Conservation (phyloP, 495 filamentous ascomycete species). For the Xylaria scruposa region DNA sequence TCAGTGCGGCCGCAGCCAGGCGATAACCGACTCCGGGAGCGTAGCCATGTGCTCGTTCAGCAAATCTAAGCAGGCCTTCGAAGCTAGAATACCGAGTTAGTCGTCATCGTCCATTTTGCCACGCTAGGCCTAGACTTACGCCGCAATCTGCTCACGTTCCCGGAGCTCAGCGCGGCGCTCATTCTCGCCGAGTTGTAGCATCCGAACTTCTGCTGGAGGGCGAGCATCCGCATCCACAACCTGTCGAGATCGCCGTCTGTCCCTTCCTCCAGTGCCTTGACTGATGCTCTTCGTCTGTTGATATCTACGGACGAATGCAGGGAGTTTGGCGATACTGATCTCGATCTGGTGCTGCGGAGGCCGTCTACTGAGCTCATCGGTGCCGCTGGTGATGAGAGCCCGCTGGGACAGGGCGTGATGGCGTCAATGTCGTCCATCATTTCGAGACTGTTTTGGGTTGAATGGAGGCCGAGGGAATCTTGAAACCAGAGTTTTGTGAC, state of each 20-base stretch:
- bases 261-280: conserved; percentile 40
- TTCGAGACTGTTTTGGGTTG: neutral
- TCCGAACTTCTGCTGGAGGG: conserved; percentile 49
- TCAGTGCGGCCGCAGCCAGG: conserved; percentile 22
- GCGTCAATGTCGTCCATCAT: conserved; percentile 41
- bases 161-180: conserved; percentile 49
- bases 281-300: conserved; percentile 36
- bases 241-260: conserved; percentile 44
- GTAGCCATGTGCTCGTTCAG: conserved; percentile 52
- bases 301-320: conserved; percentile 29
- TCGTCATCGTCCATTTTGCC: neutral
- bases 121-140: conserved; percentile 43
- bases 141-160: conserved; percentile 40
- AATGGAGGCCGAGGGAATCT: neutral
- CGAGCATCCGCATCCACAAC: conserved; percentile 55
- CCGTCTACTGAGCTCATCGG: conserved; percentile 27
- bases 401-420: conserved; percentile 39
- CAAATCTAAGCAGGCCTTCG: conserved; percentile 50
- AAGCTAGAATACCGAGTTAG: conserved; percentile 37
- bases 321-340: conserved; percentile 37
- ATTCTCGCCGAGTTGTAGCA: conserved; percentile 56
- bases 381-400: conserved; percentile 15
- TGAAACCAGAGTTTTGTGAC: conserved; percentile 15
- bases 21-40: conserved; percentile 39
- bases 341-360: conserved; percentile 26